phyloP scores from a whole-genome alignment of 2,329 filamentous ascomycete genomes.

The Aureobasidium sp. region DNA sequence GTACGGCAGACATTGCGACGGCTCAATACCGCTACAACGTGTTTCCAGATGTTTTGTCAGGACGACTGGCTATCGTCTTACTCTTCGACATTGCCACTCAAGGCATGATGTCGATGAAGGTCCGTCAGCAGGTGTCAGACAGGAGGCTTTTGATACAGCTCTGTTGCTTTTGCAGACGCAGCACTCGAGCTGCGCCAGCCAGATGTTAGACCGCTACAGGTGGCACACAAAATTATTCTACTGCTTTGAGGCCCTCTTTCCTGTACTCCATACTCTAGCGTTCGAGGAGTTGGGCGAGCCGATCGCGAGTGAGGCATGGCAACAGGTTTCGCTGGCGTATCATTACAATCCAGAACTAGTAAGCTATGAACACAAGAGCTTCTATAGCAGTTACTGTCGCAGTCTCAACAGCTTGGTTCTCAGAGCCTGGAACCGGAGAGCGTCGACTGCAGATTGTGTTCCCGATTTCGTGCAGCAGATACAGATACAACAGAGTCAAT shows the following conservation, averaged over 20 bases:
- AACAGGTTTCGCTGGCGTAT: not conserved
- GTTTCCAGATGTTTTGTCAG: conserved; percentile 21
- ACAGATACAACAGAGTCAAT: too few species aligned
- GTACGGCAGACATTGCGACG: conserved; percentile 40
- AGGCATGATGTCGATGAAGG: not conserved
- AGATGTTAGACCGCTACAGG: not conserved
- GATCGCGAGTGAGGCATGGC: not conserved
- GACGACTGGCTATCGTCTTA: not conserved
- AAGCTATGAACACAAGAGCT: not conserved
- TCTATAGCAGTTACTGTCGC: not conserved
- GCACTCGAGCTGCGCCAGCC: not conserved
- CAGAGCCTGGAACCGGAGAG: not conserved
- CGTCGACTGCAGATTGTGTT: too few species aligned
- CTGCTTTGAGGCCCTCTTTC: not conserved
- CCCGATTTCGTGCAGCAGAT: too few species aligned
- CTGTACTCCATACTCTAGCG: not conserved
- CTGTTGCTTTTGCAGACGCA: not conserved
- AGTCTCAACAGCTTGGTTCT: not conserved
- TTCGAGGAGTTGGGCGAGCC: not conserved
- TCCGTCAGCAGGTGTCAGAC: not conserved
- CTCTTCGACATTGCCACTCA: not conserved
- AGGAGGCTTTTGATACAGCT: not conserved
- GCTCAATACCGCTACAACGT: conserved; percentile 37
- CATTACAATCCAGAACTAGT: not conserved
- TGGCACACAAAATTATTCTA: not conserved